Conservation (phyloP, 176 grass and related monocot species). For the Avena sativa region DNA sequence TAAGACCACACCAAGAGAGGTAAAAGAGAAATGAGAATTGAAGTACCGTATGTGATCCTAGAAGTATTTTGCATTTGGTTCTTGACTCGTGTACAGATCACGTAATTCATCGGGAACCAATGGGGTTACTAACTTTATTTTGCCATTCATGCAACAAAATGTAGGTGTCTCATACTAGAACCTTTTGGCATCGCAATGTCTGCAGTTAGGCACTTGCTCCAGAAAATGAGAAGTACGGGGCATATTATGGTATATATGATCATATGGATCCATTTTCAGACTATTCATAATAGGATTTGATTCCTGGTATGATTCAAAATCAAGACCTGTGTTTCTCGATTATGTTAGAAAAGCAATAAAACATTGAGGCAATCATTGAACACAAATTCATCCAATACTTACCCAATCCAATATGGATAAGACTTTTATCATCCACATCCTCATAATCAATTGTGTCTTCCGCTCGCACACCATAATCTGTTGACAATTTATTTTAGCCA, state of each 20-base stretch:
- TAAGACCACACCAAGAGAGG: no score
- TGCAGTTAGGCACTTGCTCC: background rate
- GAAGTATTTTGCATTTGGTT: background rate
- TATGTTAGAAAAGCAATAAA: background rate
- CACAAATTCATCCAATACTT: background rate
- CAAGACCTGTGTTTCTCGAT: background rate
- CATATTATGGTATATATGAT: background rate
- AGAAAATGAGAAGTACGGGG: background rate
- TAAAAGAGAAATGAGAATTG: background rate
- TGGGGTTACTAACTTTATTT: conserved; percentile 11
- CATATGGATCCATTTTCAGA: background rate
- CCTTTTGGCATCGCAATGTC: conserved; percentile 13
- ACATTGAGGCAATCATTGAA: background rate
- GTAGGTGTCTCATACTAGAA: background rate
- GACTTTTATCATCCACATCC: background rate
- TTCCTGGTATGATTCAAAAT: background rate
- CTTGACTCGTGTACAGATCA: background rate
- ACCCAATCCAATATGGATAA: background rate
- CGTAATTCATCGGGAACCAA: conserved; percentile 10
- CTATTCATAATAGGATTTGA: background rate
- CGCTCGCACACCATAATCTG: background rate
- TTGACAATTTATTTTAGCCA: background rate
- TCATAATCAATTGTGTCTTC: background rate
- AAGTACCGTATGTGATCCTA: background rate
- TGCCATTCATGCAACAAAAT: conserved; percentile 42